Evolutionary conservation across 139 green algal species (phyloP), one percentile per base, ranked within the genome.

Genomic region (Microglena sp.): DNA sequence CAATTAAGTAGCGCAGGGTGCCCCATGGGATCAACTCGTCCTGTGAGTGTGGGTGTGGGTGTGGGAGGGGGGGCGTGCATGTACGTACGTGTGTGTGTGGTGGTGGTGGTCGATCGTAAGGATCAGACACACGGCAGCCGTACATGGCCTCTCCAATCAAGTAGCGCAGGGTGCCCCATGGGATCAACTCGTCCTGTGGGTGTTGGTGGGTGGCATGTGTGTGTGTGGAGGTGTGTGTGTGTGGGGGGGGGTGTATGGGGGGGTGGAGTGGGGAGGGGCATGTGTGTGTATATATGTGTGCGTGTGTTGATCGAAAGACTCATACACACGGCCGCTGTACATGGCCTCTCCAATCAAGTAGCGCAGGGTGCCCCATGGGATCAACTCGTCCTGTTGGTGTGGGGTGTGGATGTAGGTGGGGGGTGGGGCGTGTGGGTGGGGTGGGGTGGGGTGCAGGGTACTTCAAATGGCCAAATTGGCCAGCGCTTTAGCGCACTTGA

Each of bases 1-100:
- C 87, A n/a, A 94, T 91, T 5, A 94, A 72, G 74, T 94, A 94
- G n/a, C 82, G 73, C 66, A 96, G 73, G 22, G 89, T 92, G 46
- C 74, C 80, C 89, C 89, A 94, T 1, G 87, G 89, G 29, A 93
- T 86, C 7, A 61, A 57, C 60, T 86, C 81, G 50, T 80, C 73
- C 40, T 71, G n/a, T n/a, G 50, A n/a, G n/a, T n/a, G n/a, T n/a
- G n/a, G n/a, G n/a, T n/a, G n/a, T n/a, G 24, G 53, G 15, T 50
- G 40, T 50, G 40, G 18, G 11, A 50, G 40, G 40, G 40, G 40
- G 11, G 40, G 40, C 18, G 11, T 11, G 40, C 18, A 15, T 50
- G 40, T 50, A 15, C 18, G 40, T 50, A 15, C 18, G 40, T 50
- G 40, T 50, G 40, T 50, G 40, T n/a, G 18, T n/a, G 40, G 40